Conservation (phyloP, 2,329 filamentous ascomycete species). For the Neofusicoccum umdonicola region DNA sequence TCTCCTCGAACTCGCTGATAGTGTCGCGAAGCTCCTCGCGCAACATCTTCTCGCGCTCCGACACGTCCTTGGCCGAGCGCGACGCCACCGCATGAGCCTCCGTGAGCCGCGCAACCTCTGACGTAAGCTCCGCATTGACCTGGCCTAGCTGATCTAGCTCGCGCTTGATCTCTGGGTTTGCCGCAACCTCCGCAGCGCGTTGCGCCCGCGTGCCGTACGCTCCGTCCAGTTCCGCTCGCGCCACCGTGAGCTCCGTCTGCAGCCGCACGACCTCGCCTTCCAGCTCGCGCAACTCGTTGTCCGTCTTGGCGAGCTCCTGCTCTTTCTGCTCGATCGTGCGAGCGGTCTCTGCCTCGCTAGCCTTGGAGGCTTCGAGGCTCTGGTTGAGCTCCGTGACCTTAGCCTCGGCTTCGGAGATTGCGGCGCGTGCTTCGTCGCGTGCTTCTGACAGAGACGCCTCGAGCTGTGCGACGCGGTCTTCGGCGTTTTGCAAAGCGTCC, state of each 20-base stretch:
- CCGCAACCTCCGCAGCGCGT: slow-evolving; percentile 64
- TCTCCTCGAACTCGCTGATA: slow-evolving; percentile 66
- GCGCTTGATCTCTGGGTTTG: slow-evolving; percentile 55
- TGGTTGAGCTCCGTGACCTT: slow-evolving; percentile 29
- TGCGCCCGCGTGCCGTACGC: slow-evolving; percentile 80
- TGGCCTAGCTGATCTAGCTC: slow-evolving; percentile 58
- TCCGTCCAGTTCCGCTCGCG: slow-evolving; percentile 84
- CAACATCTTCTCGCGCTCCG: slow-evolving; percentile 46
- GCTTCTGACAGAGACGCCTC: slow-evolving; percentile 36
- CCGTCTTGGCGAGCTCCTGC: slow-evolving; percentile 29
- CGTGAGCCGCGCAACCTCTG: slow-evolving; percentile 33
- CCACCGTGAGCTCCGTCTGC: slow-evolving; percentile 82
- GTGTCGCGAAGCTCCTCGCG: slow-evolving; percentile 67
- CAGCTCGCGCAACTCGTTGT: slow-evolving; percentile 33
- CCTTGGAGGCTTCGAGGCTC: slow-evolving; percentile 28
- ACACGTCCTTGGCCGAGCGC: slow-evolving; percentile 34
- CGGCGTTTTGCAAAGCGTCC: neutral
- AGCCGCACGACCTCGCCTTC: slow-evolving; percentile 64
- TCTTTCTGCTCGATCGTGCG: slow-evolving; percentile 33
- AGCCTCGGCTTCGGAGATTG: slow-evolving; percentile 33
- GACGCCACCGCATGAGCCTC: slow-evolving; percentile 34
- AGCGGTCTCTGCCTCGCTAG: slow-evolving; percentile 34
- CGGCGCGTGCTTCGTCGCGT: slow-evolving; percentile 36
- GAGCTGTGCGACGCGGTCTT: slow-evolving; percentile 31
- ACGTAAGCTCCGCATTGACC: slow-evolving; percentile 41